phyloP scores from a whole-genome alignment of 306 rosid genomes.

The Acacia crassicarpa region DNA sequence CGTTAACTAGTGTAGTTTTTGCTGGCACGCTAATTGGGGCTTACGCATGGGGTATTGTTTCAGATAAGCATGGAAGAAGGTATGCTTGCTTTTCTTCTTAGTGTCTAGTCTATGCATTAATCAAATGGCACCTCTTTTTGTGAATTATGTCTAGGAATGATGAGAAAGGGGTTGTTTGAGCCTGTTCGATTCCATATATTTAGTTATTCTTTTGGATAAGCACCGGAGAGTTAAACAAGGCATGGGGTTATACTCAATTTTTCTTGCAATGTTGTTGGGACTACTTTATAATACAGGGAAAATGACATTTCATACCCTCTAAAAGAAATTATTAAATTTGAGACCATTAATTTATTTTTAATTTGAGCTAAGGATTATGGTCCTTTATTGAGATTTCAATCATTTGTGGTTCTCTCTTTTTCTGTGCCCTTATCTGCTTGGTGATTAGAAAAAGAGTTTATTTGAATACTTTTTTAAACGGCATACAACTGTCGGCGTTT shows the following conservation, averaged over 20 bases:
- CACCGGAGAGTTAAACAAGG: background rate
- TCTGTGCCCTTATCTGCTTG: background rate
- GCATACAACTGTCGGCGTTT: background rate
- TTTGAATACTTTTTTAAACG: slow-evolving; percentile 19
- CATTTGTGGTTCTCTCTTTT: background rate
- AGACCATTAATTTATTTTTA: background rate
- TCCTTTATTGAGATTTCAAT: background rate
- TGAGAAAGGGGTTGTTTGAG: background rate
- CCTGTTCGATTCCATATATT: background rate
- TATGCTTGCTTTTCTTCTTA: slow-evolving; percentile 12
- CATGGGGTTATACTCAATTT: background rate
- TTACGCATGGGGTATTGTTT: slow-evolving; percentile 88
- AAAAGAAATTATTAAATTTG: too few relatives aligned
- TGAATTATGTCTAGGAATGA: background rate
- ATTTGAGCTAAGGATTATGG: background rate
- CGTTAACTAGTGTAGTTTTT: slow-evolving; percentile 81
- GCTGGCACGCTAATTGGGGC: slow-evolving; percentile 90
- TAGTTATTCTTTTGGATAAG: background rate
- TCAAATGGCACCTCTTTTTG: background rate
- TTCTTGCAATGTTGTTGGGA: slow-evolving; percentile 3
- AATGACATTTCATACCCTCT: too few relatives aligned
- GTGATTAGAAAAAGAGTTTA: slow-evolving; percentile 1
- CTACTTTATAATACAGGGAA: background rate
- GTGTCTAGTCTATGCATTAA: background rate
- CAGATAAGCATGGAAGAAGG: slow-evolving; percentile 92